A percentile compares a stretch with the other conserved stretches of the same genome.
Evolutionary conservation across 2,329 filamentous ascomycete genomes (phyloP).

Genomic region (Colletotrichum scovillei): DNA sequence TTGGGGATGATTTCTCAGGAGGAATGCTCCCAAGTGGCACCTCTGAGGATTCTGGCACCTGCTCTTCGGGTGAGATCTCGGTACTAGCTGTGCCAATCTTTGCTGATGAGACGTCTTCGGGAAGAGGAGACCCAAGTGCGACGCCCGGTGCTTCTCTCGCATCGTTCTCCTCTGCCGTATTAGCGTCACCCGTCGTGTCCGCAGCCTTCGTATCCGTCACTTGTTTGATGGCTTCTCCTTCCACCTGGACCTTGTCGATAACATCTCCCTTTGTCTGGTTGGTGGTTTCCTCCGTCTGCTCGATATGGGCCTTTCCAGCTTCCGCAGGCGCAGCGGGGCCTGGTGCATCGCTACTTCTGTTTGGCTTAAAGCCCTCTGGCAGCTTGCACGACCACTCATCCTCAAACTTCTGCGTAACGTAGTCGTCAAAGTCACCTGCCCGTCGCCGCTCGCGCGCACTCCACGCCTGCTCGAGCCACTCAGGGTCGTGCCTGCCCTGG

Average conservation of each 20-base stretch:
- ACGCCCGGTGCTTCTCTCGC: background rate
- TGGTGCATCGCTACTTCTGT: background rate
- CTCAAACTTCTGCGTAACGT: constrained; percentile 56
- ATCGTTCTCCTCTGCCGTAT: background rate
- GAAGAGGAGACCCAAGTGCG: background rate
- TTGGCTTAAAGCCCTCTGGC: constrained; percentile 46
- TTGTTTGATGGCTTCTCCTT: background rate
- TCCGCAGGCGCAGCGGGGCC: background rate
- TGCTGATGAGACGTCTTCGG: background rate
- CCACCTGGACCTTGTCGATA: background rate
- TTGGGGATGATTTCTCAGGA: background rate
- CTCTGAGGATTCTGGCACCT: background rate
- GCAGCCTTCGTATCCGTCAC: background rate
- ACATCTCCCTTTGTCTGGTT: background rate
- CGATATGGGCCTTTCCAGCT: constrained; percentile 27
- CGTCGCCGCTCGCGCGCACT: constrained; percentile 60
- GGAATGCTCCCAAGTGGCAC: background rate
- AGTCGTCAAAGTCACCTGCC: constrained; percentile 62
- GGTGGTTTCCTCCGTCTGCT: background rate
- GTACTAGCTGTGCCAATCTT: background rate
- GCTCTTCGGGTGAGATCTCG: background rate
- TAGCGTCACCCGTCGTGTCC: background rate
- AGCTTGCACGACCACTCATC: constrained; percentile 59
- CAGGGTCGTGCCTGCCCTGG: constrained; percentile 61
- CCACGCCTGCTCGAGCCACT: constrained; percentile 65